Evolutionary conservation across 805 yeast genomes (phyloP), one percentile per base, ranked within the genome.

Genomic region (Sungouiozyma ichnusensis): DNA sequence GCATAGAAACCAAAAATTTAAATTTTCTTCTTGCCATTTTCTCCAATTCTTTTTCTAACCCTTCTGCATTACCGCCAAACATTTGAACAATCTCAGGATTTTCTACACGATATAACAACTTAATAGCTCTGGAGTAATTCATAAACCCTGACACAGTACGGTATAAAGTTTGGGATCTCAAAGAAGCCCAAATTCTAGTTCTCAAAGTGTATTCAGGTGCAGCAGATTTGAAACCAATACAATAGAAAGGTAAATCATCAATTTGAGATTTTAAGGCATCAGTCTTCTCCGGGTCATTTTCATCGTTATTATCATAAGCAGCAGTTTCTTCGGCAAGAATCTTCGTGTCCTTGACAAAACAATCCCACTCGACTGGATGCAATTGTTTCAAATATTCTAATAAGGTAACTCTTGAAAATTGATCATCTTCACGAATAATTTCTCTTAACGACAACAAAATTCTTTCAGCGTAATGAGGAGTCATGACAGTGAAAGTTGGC

Each of bases 31-130:
- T 72, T 13, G 94, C 87, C 84, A 85, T 80, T 55, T 76, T 78
- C 67, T 90, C 97, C 52, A 90, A 78, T 65, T 94, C 97, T 66
- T 87, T 78, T 71, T 92, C 97, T 43, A 77, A 74, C 55, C 95
- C 94, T 69, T 90, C 97, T 46, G 97, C 94, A 63, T 90, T 94
- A 55, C 97, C 97, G 54, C 97, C 97, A 62, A 88, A 90, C 87
- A 88, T 86, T 72, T 92, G 97, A 47, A 88, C 94, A 63, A 86
- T 79, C 64, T 85, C 95, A 36, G 94, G 94, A 64, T 85, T 85
- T 66, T 92, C 97, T 55, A 92, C 94, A 68, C 94, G 82, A 71
- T 86, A 87, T 46, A 90, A 72, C 56, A 90, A 70, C 66, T 88
- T 92, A 58, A 90, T 86, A 24, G 98, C 97, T 65, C 96, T 81